Evolutionary conservation across 371 early-diverging fungal genomes (phyloP).

Genomic region (Smittium culicis): DNA sequence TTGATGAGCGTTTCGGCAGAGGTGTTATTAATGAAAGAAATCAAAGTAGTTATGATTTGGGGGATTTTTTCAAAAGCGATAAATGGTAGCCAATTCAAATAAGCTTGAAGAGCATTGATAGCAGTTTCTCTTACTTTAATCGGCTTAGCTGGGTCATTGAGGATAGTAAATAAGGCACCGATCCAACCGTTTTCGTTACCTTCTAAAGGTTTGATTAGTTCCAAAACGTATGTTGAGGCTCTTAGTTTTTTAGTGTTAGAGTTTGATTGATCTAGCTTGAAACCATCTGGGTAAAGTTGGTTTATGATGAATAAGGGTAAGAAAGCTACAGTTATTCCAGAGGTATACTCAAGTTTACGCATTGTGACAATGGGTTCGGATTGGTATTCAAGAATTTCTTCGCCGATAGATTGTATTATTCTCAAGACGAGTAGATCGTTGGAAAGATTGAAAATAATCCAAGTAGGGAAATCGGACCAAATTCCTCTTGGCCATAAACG

Average conservation of each 20-base stretch:
- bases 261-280: not conserved
- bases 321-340: constrained; percentile 22
- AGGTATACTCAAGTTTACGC: constrained; percentile 25
- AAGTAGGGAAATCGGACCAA: constrained; percentile 2
- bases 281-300: constrained; percentile 21
- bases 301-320: constrained; percentile 16
- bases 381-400: constrained; percentile 29
- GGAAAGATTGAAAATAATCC: not conserved
- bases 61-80: constrained; percentile 3
- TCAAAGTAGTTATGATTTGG: not conserved
- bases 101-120: constrained; percentile 2
- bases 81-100: constrained; percentile 8
- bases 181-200: constrained; percentile 7
- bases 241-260: not conserved
- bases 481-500: constrained; percentile 2
- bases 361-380: constrained; percentile 21
- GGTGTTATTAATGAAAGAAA: not conserved
- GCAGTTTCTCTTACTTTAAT: not conserved
- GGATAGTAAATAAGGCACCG: not conserved
- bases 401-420: constrained; percentile 27
- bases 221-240: not conserved
- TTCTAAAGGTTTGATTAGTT: not conserved
- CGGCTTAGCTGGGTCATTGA: not conserved
- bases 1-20: not conserved
- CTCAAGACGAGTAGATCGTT: constrained; percentile 18